A percentile compares a stretch with the other conserved stretches of the same genome.
Evolutionary conservation across 2,329 filamentous ascomycete genomes (phyloP).

Genomic region (Colletotrichum australisinense): DNA sequence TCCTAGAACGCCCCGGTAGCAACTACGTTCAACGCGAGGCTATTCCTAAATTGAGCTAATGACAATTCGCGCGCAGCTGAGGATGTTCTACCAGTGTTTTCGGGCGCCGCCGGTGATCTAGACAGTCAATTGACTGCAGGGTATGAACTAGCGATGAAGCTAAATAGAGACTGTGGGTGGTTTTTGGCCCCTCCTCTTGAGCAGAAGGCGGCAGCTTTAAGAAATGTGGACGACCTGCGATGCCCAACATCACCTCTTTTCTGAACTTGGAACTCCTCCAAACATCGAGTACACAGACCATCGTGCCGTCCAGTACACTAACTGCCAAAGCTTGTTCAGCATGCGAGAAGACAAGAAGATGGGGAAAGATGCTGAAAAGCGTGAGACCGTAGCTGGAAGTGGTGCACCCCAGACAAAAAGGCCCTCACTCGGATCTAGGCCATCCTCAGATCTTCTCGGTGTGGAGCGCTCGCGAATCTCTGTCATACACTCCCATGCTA

Average conservation of each 20-base stretch:
- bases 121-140: too few relatives aligned
- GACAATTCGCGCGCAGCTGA: not conserved
- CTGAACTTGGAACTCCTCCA: too few relatives aligned
- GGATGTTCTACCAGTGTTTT: not conserved
- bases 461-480: conserved; percentile 18
- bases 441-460: conserved; percentile 25
- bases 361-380: not conserved
- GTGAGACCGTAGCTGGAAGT: too few relatives aligned
- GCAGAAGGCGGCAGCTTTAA: not conserved
- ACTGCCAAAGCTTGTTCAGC: too few relatives aligned
- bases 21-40: not conserved
- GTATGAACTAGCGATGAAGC: not conserved
- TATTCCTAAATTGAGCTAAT: not conserved
- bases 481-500: not conserved
- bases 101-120: conserved; percentile 6
- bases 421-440: not conserved
- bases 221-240: not conserved
- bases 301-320: too few relatives aligned
- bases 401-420: not conserved
- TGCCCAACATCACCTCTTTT: not conserved
- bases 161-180: not conserved
- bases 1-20: not conserved
- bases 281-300: not conserved
- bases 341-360: not conserved
- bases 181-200: not conserved